phyloP scores from a whole-genome alignment of 352 stramenopile genomes.

The Phytophthora capsici region DNA sequence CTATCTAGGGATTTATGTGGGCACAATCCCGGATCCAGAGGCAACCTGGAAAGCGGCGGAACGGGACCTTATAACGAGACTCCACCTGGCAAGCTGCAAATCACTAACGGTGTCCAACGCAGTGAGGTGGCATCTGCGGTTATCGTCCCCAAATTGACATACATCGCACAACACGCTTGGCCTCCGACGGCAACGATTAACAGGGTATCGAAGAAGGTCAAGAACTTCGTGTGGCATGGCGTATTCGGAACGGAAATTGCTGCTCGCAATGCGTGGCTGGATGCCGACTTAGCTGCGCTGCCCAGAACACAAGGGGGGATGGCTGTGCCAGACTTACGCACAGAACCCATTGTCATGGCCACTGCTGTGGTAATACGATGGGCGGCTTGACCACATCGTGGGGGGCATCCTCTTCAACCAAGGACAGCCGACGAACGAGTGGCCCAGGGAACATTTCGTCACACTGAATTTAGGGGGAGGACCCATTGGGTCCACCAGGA shows the following conservation, averaged over 20 bases:
- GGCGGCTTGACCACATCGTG: neutral
- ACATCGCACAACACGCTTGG: neutral
- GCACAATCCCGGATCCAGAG: neutral
- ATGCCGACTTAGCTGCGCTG: neutral
- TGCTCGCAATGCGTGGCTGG: neutral
- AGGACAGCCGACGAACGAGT: too few relatives aligned
- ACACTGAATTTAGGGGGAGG: too few relatives aligned
- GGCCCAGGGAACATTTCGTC: too few relatives aligned
- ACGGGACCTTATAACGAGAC: neutral
- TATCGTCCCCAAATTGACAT: slow-evolving; percentile 4
- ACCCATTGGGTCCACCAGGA: too few relatives aligned
- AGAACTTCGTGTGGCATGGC: slow-evolving; percentile 6
- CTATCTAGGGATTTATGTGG: slow-evolving; percentile 7
- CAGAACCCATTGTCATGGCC: neutral
- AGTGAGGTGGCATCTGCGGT: neutral
- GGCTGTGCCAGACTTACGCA: neutral
- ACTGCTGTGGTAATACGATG: neutral
- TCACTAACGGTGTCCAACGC: slow-evolving; percentile 8
- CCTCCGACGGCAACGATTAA: neutral
- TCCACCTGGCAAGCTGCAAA: neutral
- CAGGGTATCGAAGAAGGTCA: neutral
- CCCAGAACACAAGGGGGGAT: neutral
- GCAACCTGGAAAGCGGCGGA: neutral
- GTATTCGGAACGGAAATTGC: neutral
- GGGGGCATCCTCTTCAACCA: neutral